A percentile compares a stretch with the other conserved stretches of the same genome.
phyloP scores from a whole-genome alignment of 1,284 basidiomycete species.

The Rhodotorula sp. region DNA sequence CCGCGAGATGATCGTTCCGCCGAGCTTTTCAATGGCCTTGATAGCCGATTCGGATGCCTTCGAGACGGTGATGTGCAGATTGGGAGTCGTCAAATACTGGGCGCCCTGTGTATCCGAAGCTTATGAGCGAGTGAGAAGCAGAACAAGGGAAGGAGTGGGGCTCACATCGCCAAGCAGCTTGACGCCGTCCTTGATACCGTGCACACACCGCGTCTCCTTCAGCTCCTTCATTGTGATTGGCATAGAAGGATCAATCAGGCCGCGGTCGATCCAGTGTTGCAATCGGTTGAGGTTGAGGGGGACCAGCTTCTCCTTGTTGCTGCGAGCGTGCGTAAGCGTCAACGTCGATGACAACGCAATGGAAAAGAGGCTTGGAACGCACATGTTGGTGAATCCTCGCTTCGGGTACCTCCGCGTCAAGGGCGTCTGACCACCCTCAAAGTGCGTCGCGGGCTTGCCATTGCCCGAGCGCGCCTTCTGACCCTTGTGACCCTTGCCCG shows the following conservation, averaged over 20 bases:
- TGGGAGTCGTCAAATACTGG: conserved; percentile 63
- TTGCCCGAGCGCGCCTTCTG: conserved; percentile 90
- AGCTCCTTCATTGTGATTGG: conserved; percentile 88
- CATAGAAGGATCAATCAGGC: conserved; percentile 69
- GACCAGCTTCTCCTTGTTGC: conserved; percentile 26
- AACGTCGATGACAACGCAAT: too few relatives aligned
- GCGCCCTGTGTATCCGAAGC: conserved; percentile 56
- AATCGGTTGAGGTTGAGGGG: conserved; percentile 80
- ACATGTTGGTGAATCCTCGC: conserved; percentile 90
- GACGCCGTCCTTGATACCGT: conserved; percentile 82
- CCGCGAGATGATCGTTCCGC: conserved; percentile 82
- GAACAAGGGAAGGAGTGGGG: background rate
- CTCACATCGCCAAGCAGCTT: conserved; percentile 80
- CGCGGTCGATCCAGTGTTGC: conserved; percentile 86
- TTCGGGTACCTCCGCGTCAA: conserved; percentile 90
- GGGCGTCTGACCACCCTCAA: conserved; percentile 96
- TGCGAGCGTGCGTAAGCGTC: background rate
- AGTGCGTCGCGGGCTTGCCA: conserved; percentile 69
- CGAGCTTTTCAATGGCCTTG: conserved; percentile 71
- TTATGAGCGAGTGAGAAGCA: background rate
- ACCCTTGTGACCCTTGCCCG: conserved; percentile 92
- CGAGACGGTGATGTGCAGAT: conserved; percentile 75
- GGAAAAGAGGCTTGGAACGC: too few relatives aligned
- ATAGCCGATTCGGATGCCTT: conserved; percentile 85
- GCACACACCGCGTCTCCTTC: conserved; percentile 78